Evolutionary conservation across 106 monocot species (phyloP), one percentile per base, ranked within the genome.

Genomic region (Cymbidium sinense): DNA sequence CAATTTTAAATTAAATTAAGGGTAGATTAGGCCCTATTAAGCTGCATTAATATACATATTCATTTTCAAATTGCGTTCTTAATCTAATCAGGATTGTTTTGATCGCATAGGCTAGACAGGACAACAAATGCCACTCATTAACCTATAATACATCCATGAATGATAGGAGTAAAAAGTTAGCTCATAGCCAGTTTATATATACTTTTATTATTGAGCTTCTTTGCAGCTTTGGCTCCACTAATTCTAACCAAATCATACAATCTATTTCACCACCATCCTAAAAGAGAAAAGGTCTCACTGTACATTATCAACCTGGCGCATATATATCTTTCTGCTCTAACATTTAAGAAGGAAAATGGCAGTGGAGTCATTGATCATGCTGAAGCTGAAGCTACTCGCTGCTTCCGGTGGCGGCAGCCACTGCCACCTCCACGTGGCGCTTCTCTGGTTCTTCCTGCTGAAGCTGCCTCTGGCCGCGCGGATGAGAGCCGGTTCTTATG

Each of bases 391-490:
- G 82, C 77, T 84, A 0, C 79, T 87, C 1, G 81, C 81, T 0
- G 83, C 81, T 5, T 20, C 67, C 6, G 75, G 61, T 0, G 75
- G 61, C 31, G 76, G 78, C 55, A 50, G 75, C 28, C 79, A 79
- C 52, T 79, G 77, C 73, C 84, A 82, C 41, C 76, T 87, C 64
- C 84, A 84, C 21, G 54, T 82, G 2, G 84, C 78, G 0, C 84
- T 87, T 19, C 76, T 87, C 12, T 75, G 81, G 78, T 79, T 84
- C 77, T 87, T 87, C 77, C 5, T 82, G 77, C 87, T 87, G 21
- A 84, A 84, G 82, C 65, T 87, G 10, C 87, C 87, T 0, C 47
- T 79, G 9, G 78, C 76, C 0, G 50, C 76, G 36, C 70, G 78
- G 31, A 82, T 79, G 71, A 33, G 54, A 8, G 55, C 76, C 10